Conservation (phyloP, 1,284 basidiomycete species). For the Moesziomyces sp. region DNA sequence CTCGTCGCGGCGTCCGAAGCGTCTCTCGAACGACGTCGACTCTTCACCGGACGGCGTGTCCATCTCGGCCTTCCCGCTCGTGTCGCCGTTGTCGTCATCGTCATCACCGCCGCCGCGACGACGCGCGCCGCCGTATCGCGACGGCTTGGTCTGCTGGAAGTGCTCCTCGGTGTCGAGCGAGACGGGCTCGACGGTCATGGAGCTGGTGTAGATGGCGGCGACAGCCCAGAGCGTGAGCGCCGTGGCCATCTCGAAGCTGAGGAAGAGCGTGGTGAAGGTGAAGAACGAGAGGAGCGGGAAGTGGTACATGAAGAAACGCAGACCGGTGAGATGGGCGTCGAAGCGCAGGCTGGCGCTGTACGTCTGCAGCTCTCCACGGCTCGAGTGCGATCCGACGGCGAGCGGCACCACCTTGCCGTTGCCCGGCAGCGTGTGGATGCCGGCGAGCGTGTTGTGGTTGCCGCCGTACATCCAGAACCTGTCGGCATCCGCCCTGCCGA, state of each 20-base stretch:
- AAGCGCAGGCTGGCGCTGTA: slow-evolving; percentile 57
- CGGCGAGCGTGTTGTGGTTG: slow-evolving; percentile 33
- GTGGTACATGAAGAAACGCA: slow-evolving; percentile 64
- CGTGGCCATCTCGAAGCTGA: slow-evolving; percentile 59
- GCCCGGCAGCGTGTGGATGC: slow-evolving; percentile 18
- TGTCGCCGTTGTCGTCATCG: slow-evolving; percentile 1
- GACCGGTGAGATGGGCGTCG: slow-evolving; percentile 61
- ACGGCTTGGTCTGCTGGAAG: slow-evolving; percentile 19
- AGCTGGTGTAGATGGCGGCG: slow-evolving; percentile 56
- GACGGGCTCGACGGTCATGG: slow-evolving; percentile 18
- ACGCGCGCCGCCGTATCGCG: slow-evolving; percentile 1
- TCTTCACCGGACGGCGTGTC: slow-evolving; percentile 19
- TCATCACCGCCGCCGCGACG: background rate
- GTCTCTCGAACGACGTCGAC: slow-evolving; percentile 9
- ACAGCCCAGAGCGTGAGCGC: slow-evolving; percentile 61
- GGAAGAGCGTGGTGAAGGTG: slow-evolving; percentile 59
- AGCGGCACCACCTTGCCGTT: slow-evolving; percentile 22
- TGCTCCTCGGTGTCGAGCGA: slow-evolving; percentile 39
- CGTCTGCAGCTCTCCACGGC: slow-evolving; percentile 62
- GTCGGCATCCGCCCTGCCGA: slow-evolving; percentile 55
- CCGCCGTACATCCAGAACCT: slow-evolving; percentile 58
- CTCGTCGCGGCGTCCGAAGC: background rate
- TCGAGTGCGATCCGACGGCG: slow-evolving; percentile 40
- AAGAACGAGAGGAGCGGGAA: slow-evolving; percentile 60
- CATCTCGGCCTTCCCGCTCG: slow-evolving; percentile 12